phyloP scores from a whole-genome alignment of 139 green algal genomes.

The Nannochloris sp. region DNA sequence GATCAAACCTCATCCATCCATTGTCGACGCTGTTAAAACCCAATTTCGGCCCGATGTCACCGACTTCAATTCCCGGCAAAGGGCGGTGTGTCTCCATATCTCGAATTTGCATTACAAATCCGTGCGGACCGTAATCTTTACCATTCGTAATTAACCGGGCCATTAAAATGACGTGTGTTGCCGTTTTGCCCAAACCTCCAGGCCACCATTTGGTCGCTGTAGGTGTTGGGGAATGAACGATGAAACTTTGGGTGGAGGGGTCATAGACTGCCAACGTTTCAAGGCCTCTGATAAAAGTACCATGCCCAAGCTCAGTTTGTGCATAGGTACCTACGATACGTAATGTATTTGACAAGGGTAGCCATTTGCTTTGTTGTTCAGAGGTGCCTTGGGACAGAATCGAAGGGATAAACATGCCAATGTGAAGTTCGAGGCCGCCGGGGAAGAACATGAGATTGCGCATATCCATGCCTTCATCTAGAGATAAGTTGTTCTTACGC shows the following conservation, averaged over 20 bases:
- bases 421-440: slow-evolving; percentile 86
- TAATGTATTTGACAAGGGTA: slow-evolving; percentile 65
- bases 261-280: slow-evolving; percentile 93
- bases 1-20: slow-evolving; percentile 74
- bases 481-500: slow-evolving; percentile 48
- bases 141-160: slow-evolving; percentile 68
- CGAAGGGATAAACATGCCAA: slow-evolving; percentile 90
- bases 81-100: slow-evolving; percentile 70
- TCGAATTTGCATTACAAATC: slow-evolving; percentile 79
- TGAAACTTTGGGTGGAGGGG: slow-evolving; percentile 64
- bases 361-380: slow-evolving; percentile 88
- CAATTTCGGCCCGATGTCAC: slow-evolving; percentile 94
- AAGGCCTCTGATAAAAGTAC: slow-evolving; percentile 93
- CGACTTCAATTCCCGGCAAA: slow-evolving; percentile 79
- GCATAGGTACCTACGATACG: slow-evolving; percentile 86
- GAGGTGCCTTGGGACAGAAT: slow-evolving; percentile 75
- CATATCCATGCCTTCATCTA: slow-evolving; percentile 71
- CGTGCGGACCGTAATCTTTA: slow-evolving; percentile 77
- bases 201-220: slow-evolving; percentile 88
- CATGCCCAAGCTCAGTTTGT: slow-evolving; percentile 95
- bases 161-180: slow-evolving; percentile 87
- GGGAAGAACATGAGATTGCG: slow-evolving; percentile 67
- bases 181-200: slow-evolving; percentile 83
- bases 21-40: slow-evolving; percentile 86
- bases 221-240: slow-evolving; percentile 85